These are phyloP conservation scores for Flaveria robusta DNA, from an alignment of 129 eudicot genomes.

Conservation along the genomic window DNA sequence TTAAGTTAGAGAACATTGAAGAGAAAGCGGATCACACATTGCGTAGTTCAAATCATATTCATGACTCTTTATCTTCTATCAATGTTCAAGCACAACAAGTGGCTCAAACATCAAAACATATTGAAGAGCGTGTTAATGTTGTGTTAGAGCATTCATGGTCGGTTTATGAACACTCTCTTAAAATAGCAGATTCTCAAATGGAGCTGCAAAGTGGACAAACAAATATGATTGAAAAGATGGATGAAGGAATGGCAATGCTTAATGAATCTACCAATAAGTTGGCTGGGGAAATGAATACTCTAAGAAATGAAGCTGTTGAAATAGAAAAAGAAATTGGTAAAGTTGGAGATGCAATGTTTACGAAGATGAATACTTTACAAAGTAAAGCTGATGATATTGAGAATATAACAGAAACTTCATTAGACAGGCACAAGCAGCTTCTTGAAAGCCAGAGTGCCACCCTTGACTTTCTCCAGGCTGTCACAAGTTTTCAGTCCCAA, in stretches of 20 bases:
- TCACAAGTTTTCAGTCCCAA: conserved; percentile 66
- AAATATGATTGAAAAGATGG: conserved; percentile 52
- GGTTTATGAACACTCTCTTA: conserved; percentile 49
- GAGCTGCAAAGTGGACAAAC: conserved; percentile 63
- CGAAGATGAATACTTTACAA: conserved; percentile 58
- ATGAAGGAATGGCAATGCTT: conserved; percentile 55
- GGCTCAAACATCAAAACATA: conserved; percentile 51
- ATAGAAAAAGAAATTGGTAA: conserved; percentile 64
- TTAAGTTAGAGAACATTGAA: conserved; percentile 52
- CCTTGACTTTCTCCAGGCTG: conserved; percentile 52
- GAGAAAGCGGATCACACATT: conserved; percentile 52
- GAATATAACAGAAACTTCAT: conserved; percentile 53
- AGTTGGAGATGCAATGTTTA: conserved; percentile 61
- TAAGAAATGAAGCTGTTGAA: conserved; percentile 60
- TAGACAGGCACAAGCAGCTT: conserved; percentile 69
- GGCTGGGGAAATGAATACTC: conserved; percentile 49
- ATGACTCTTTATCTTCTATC: conserved; percentile 56
- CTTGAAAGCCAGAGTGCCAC: conserved; percentile 58
- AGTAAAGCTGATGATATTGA: conserved; percentile 73
- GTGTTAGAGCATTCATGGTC: conserved; percentile 52
- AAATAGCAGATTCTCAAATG: conserved; percentile 55
- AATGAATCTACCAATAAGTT: conserved; percentile 53
- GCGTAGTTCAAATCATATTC: conserved; percentile 50
- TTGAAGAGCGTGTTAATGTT: conserved; percentile 40
- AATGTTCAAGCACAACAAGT: conserved; percentile 51